A percentile compares a stretch with the other conserved stretches of the same genome.
Conservation (phyloP, 192 early-diverging fungal genomes). For the Coemansia sp. region DNA sequence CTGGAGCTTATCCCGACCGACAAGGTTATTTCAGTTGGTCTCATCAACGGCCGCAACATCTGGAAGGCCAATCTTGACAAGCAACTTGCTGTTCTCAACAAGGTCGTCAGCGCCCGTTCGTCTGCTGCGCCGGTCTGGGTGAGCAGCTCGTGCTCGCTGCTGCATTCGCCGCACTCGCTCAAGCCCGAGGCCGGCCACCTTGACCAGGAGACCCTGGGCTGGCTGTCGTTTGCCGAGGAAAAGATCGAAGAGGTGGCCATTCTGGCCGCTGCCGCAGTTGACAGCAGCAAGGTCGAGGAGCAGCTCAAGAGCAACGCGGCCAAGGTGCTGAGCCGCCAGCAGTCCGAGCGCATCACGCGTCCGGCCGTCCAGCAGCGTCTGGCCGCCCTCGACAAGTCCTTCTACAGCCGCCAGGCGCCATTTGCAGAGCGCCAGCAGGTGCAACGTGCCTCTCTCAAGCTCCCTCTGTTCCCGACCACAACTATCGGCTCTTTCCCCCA, state of each 20-base stretch:
- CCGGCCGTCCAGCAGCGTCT: constrained; percentile 75
- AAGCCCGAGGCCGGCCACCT: constrained; percentile 68
- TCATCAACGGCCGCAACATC: constrained; percentile 96
- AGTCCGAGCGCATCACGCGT: constrained; percentile 80
- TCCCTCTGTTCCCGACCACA: constrained; percentile 93
- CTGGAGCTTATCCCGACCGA: constrained; percentile 58
- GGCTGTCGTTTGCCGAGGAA: constrained; percentile 92
- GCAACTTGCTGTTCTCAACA: constrained; percentile 64
- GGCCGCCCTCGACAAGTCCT: constrained; percentile 61
- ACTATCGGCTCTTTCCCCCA: constrained; percentile 99
- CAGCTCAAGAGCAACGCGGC: constrained; percentile 69
- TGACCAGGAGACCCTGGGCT: constrained; percentile 78
- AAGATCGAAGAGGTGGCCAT: constrained; percentile 81
- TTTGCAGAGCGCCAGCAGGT: constrained; percentile 69
- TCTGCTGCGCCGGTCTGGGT: constrained; percentile 69
- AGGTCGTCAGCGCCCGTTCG: constrained; percentile 56
- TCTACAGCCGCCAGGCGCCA: constrained; percentile 70
- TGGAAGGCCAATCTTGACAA: constrained; percentile 88
- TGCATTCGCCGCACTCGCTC: constrained; percentile 90
- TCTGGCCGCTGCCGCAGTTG: constrained; percentile 58
- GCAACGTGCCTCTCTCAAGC: constrained; percentile 74
- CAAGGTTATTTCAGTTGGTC: constrained; percentile 84
- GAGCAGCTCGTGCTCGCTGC: constrained; percentile 85
- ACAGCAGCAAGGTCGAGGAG: constrained; percentile 60
- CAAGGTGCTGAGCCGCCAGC: constrained; percentile 64